A percentile compares a stretch with the other conserved stretches of the same genome.
Conservation (phyloP, 495 filamentous ascomycete genomes). For the Lophiostoma macrostomum region DNA sequence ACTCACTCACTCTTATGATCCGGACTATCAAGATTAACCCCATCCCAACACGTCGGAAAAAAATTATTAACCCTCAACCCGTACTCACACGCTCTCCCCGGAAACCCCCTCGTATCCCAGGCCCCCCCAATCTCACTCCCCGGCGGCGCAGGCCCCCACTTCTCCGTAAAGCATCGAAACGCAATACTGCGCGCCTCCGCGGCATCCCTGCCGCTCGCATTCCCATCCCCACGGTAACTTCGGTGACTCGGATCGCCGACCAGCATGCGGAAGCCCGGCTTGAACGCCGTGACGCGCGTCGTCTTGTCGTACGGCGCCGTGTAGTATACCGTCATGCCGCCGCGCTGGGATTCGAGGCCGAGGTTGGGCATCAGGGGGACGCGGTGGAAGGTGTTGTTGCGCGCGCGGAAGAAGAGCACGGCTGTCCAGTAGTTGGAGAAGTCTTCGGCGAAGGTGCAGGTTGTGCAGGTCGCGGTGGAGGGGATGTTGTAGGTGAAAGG, state of each 20-base stretch:
- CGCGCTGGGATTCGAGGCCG: constrained; percentile 43
- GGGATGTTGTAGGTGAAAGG: constrained; percentile 8
- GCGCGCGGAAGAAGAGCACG: constrained; percentile 49
- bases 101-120: constrained; percentile 13
- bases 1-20: constrained; percentile 22
- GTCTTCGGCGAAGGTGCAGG: constrained; percentile 17
- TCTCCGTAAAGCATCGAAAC: constrained; percentile 17
- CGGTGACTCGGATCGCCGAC: constrained; percentile 12
- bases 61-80: constrained; percentile 17
- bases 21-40: constrained; percentile 15
- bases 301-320: constrained; percentile 33
- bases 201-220: too few species aligned
- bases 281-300: constrained; percentile 17
- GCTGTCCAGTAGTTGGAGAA: constrained; percentile 22
- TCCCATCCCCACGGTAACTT: too few species aligned
- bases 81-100: constrained; percentile 4
- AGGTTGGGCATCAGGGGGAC: constrained; percentile 49
- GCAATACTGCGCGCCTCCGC: constrained; percentile 26
- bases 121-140: constrained; percentile 1
- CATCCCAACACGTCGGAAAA: constrained; percentile 28
- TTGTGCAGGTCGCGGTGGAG: constrained; percentile 11
- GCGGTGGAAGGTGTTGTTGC: constrained; percentile 48
- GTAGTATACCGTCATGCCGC: constrained; percentile 22
- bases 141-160: constrained; percentile 7
- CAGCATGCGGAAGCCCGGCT: constrained; percentile 25